Percentiles rank a stretch among this genome's conserved stretches.
phyloP scores from a whole-genome alignment of 2,329 filamentous ascomycete species.

The Trichophyton verrucosum region DNA sequence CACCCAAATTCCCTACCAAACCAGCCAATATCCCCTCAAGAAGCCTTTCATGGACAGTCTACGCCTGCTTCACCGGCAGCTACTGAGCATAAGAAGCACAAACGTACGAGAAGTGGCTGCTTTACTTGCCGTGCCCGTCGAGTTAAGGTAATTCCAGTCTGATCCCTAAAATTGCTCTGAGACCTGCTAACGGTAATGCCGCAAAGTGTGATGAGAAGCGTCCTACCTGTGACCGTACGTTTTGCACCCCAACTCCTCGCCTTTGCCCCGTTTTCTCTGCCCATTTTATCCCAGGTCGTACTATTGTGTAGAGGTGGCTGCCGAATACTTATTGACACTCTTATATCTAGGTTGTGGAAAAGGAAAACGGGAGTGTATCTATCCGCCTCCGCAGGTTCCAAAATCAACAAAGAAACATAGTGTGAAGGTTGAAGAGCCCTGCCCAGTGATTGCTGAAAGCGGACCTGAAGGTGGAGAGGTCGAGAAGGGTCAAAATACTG shows the following conservation, averaged over 20 bases:
- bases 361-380: conserved; percentile 78
- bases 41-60: background rate
- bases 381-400: conserved; percentile 53
- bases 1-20: background rate
- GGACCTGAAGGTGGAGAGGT: conserved; percentile 43
- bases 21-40: background rate
- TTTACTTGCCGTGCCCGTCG: conserved; percentile 80
- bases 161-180: background rate
- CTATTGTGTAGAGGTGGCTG: background rate
- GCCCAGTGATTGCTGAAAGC: conserved; percentile 32
- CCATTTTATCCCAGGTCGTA: background rate
- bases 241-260: too few relatives aligned
- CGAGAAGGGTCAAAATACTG: conserved; percentile 16
- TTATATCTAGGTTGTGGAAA: conserved; percentile 62
- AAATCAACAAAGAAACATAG: conserved; percentile 31
- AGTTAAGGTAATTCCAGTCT: conserved; percentile 50
- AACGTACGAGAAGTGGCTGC: conserved; percentile 84
- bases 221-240: conserved; percentile 66
- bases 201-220: conserved; percentile 75
- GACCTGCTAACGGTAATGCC: conserved; percentile 6
- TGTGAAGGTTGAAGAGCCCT: conserved; percentile 31
- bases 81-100: conserved; percentile 72
- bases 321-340: background rate
- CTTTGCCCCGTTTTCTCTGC: background rate
- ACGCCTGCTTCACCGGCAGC: conserved; percentile 10